These are phyloP conservation scores for Ophiostoma ulmi DNA, from an alignment of 2,329 filamentous ascomycete genomes.

Conservation along the genomic window DNA sequence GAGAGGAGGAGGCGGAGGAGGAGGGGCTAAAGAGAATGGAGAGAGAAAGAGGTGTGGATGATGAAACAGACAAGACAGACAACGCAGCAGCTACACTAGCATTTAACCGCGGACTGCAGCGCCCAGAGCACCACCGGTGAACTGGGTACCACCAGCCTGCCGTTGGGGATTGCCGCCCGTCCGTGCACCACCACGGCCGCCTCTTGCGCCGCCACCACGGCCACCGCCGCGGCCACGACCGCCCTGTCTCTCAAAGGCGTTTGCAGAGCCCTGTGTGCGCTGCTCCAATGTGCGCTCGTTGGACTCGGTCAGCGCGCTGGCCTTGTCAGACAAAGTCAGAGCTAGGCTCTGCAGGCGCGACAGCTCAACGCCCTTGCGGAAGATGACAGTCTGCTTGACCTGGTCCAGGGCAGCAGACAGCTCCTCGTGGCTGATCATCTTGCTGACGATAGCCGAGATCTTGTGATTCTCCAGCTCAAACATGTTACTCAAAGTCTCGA, in stretches of 20 bases:
- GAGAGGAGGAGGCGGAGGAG: background rate
- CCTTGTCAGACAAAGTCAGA: slow-evolving; percentile 91
- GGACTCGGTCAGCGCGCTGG: slow-evolving; percentile 87
- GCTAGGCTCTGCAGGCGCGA: slow-evolving; percentile 93
- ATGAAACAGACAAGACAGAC: background rate
- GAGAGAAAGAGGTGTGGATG: background rate
- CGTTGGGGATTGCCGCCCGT: slow-evolving; percentile 55
- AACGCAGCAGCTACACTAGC: slow-evolving; percentile 13
- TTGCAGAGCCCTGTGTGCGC: slow-evolving; percentile 89
- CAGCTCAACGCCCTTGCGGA: slow-evolving; percentile 98
- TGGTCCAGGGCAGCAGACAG: slow-evolving; percentile 94
- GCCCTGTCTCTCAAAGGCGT: slow-evolving; percentile 90
- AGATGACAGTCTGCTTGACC: slow-evolving; percentile 94
- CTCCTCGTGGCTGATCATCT: slow-evolving; percentile 99
- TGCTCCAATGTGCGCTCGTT: slow-evolving; percentile 98
- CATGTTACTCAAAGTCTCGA: slow-evolving; percentile 82
- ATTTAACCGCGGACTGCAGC: slow-evolving; percentile 57
- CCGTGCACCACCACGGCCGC: slow-evolving; percentile 57
- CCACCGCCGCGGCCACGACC: slow-evolving; percentile 69
- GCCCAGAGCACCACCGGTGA: slow-evolving; percentile 75
- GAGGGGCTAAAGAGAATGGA: background rate
- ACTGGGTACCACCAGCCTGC: slow-evolving; percentile 69
- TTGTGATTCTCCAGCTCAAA: slow-evolving; percentile 90
- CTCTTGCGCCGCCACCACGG: slow-evolving; percentile 55
- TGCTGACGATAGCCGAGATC: slow-evolving; percentile 90